Evolutionary conservation across 139 green algal genomes (phyloP).

Genomic region (Tetraselmis striata): DNA sequence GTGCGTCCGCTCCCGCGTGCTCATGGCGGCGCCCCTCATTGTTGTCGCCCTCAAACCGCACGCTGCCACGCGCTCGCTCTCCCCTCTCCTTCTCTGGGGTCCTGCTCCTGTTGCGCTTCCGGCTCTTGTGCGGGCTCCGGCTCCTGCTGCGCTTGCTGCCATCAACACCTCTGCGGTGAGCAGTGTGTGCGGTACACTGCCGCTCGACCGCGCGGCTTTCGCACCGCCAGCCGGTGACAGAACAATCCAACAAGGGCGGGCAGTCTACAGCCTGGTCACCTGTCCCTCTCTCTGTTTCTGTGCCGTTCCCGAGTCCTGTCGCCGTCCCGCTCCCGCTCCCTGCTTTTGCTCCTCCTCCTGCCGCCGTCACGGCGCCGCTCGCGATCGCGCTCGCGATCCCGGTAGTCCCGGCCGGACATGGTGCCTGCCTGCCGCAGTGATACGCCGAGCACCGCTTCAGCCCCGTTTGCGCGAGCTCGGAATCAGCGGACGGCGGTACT

Average conservation of each 20-base stretch:
- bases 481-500: too few relatives aligned
- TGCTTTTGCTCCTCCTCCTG: too few relatives aligned
- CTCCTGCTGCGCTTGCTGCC: slow-evolving; percentile 3
- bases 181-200: too few relatives aligned
- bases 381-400: background rate
- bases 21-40: background rate
- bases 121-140: slow-evolving; percentile 11
- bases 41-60: background rate
- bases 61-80: too few relatives aligned
- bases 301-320: background rate
- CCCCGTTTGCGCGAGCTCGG: too few relatives aligned
- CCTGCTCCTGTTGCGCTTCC: slow-evolving; percentile 12
- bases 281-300: background rate
- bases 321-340: background rate
- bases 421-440: background rate
- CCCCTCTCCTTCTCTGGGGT: background rate
- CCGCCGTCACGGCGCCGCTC: background rate
- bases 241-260: too few relatives aligned
- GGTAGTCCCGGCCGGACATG: background rate
- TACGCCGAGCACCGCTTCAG: too few relatives aligned
- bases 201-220: too few relatives aligned
- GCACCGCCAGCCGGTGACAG: too few relatives aligned
- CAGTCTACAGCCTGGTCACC: background rate
- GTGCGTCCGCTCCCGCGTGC: background rate
- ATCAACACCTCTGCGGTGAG: too few relatives aligned